Evolutionary conservation across 2,329 filamentous ascomycete species (phyloP).

Genomic region (Scortechinia acanthostroma): DNA sequence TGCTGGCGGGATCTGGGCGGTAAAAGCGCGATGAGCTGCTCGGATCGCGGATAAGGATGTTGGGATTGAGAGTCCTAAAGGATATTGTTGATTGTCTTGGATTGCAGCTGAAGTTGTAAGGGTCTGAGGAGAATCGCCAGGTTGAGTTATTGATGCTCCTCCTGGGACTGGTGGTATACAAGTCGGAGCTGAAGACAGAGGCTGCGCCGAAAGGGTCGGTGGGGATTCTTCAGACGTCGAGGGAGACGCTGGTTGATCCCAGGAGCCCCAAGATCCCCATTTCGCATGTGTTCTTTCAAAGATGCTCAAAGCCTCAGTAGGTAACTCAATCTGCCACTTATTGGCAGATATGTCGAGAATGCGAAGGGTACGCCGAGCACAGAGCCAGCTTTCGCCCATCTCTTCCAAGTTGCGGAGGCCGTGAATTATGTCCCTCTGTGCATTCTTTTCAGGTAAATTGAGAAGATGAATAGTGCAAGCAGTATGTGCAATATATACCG

Average conservation of each 20-base stretch:
- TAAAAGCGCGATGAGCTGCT: no score
- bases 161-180: no score
- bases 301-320: constrained; percentile 72
- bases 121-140: neutral
- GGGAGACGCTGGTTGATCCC: constrained; percentile 50
- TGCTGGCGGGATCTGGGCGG: neutral
- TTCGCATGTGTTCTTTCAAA: constrained; percentile 74
- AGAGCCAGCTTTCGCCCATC: constrained; percentile 90
- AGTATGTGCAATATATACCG: constrained; percentile 89
- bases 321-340: constrained; percentile 85
- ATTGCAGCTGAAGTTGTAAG: neutral
- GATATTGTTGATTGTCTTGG: neutral
- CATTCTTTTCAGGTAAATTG: constrained; percentile 86
- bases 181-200: no score
- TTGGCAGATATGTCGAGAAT: constrained; percentile 78
- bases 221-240: constrained; percentile 12
- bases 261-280: constrained; percentile 66
- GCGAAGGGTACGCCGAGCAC: constrained; percentile 74
- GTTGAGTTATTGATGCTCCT: no score
- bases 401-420: constrained; percentile 88
- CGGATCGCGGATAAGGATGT: neutral
- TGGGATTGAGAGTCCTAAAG: neutral
- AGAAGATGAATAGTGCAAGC: constrained; percentile 91
- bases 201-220: neutral
- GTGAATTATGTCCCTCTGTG: constrained; percentile 81